Conservation (phyloP, 1,139 yeast species). For the Nematodospora anomalae region DNA sequence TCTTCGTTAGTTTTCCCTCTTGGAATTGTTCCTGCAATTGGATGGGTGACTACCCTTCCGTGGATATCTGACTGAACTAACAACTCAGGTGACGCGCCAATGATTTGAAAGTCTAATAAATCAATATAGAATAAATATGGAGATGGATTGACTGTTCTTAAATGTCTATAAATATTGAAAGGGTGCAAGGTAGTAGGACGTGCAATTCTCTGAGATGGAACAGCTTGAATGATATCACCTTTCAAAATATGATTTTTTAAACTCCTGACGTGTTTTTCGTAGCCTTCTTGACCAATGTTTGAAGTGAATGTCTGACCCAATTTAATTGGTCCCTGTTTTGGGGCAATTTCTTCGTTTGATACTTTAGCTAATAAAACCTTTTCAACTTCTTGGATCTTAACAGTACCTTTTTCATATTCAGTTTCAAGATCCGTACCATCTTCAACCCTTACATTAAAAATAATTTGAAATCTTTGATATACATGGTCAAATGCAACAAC, state of each 20-base stretch:
- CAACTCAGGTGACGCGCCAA: conserved; percentile 96
- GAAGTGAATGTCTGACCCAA: conserved; percentile 69
- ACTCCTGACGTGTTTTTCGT: conserved; percentile 73
- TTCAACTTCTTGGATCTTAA: conserved; percentile 59
- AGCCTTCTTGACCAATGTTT: conserved; percentile 91
- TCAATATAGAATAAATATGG: conserved; percentile 95
- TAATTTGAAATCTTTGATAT: conserved; percentile 86
- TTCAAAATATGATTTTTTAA: conserved; percentile 78
- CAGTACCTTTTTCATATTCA: conserved; percentile 56
- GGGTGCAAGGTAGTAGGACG: conserved; percentile 95
- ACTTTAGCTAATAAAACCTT: conserved; percentile 43
- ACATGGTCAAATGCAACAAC: conserved; percentile 93
- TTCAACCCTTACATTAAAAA: conserved; percentile 65
- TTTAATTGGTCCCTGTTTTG: conserved; percentile 69
- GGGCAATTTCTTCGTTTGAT: conserved; percentile 34
- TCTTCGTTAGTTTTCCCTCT: conserved; percentile 91
- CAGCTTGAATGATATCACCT: conserved; percentile 97
- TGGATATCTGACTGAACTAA: conserved; percentile 76
- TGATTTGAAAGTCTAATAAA: conserved; percentile 85
- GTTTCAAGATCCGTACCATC: conserved; percentile 43
- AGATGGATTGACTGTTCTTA: conserved; percentile 94
- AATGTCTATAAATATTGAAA: conserved; percentile 90
- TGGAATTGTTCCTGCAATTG: conserved; percentile 93
- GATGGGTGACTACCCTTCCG: conserved; percentile 84
- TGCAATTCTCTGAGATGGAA: conserved; percentile 94